These are phyloP conservation scores for Suhomyces anneliseae DNA, from an alignment of 1,139 yeast species.

Conservation along the genomic window DNA sequence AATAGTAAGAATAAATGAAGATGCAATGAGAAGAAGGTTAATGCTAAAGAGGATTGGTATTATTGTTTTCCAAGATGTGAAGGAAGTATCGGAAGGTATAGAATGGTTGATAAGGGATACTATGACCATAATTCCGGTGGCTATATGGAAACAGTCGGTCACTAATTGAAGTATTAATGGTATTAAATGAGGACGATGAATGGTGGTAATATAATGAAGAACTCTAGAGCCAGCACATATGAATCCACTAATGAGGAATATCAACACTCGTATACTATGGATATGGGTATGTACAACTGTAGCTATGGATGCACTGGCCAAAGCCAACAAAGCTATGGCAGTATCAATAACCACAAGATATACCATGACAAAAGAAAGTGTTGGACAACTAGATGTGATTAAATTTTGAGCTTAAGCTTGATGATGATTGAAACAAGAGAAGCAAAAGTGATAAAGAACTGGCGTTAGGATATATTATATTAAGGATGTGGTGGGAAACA, in stretches of 20 bases:
- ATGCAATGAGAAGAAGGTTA: conserved; percentile 10
- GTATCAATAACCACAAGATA: conserved; percentile 2
- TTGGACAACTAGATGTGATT: not conserved
- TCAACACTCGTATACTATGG: conserved; percentile 2
- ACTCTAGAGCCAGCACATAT: not conserved
- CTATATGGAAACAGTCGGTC: conserved; percentile 17
- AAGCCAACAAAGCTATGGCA: conserved; percentile 4
- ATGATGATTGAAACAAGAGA: too few relatives aligned
- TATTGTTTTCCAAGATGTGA: conserved; percentile 8
- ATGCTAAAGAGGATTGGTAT: conserved; percentile 14
- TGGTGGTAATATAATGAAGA: not conserved
- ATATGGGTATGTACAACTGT: conserved; percentile 1
- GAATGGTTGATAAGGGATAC: conserved; percentile 14
- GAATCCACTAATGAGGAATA: conserved; percentile 8
- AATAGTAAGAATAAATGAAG: conserved; percentile 2
- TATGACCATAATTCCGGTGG: conserved; percentile 21
- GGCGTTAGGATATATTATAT: too few relatives aligned
- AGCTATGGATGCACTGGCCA: conserved; percentile 5
- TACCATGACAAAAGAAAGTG: not conserved
- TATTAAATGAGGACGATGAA: not conserved
- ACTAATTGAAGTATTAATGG: conserved; percentile 9
- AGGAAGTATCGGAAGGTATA: conserved; percentile 1
- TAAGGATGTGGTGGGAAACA: too few relatives aligned
- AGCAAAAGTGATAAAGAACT: too few relatives aligned
- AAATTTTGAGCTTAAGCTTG: too few relatives aligned